Conservation (phyloP, 202 grass and related monocot genomes). For the Bolboschoenoplectus hybrid region DNA sequence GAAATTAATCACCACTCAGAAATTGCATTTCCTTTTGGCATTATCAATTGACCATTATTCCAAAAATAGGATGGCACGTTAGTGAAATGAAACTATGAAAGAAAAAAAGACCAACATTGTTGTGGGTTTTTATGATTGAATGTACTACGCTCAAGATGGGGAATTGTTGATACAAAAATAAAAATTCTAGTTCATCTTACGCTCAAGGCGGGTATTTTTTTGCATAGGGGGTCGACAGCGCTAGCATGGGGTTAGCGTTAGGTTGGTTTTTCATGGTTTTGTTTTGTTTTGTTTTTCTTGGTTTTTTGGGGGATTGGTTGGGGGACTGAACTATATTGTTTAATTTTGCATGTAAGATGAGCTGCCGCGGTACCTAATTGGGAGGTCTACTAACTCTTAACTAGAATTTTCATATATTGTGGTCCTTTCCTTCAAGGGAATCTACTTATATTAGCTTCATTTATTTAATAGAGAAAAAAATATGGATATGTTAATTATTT, state of each 20-base stretch:
- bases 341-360: slow-evolving; percentile 39
- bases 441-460: not conserved
- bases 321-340: slow-evolving; percentile 5
- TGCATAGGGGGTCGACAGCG: not conserved
- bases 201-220: not conserved
- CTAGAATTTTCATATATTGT: slow-evolving; percentile 10
- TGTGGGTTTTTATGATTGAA: not conserved
- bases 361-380: slow-evolving; percentile 29
- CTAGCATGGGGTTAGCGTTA: slow-evolving; percentile 32
- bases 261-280: slow-evolving; percentile 29
- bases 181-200: not conserved
- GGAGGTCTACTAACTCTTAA: slow-evolving; percentile 24
- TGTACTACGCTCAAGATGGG: not conserved
- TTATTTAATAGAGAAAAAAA: not conserved
- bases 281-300: slow-evolving; percentile 39
- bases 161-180: not conserved
- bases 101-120: not conserved
- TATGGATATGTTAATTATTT: not conserved
- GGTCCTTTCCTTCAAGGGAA: slow-evolving; percentile 2
- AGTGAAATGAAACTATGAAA: not conserved
- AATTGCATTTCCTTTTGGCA: no score
- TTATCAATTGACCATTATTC: not conserved
- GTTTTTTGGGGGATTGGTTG: slow-evolving; percentile 30
- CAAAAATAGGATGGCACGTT: not conserved
- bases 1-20: not conserved